phyloP scores from a whole-genome alignment of 2,329 filamentous ascomycete genomes.

The Colletotrichum sp. region DNA sequence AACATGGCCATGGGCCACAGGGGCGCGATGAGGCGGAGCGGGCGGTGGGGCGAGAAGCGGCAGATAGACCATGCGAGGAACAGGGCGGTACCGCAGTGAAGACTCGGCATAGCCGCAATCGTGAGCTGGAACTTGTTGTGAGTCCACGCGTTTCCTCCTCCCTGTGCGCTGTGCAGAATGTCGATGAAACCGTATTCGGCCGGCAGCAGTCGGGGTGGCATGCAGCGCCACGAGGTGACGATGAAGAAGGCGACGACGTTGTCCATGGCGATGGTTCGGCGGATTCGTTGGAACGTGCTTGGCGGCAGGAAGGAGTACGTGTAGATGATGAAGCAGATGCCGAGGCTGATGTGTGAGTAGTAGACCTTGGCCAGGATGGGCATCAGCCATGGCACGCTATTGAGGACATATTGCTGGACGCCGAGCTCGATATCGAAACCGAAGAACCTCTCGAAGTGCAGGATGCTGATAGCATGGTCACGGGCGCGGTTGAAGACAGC shows the following conservation, averaged over 20 bases:
- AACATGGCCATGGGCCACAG: conserved; percentile 49
- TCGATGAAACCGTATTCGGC: conserved; percentile 52
- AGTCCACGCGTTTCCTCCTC: conserved; percentile 40
- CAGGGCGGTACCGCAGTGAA: conserved; percentile 49
- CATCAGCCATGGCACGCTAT: conserved; percentile 40
- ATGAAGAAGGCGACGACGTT: conserved; percentile 54
- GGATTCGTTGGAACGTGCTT: conserved; percentile 42
- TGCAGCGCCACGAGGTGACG: conserved; percentile 51
- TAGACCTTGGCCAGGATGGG: conserved; percentile 45
- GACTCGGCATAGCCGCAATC: conserved; percentile 54
- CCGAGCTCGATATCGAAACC: conserved; percentile 44
- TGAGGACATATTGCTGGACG: conserved; percentile 44
- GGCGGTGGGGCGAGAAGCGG: conserved; percentile 44
- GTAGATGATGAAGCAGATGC: conserved; percentile 51
- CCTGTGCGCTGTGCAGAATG: conserved; percentile 40
- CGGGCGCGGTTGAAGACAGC: conserved; percentile 41
- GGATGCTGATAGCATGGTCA: conserved; percentile 44
- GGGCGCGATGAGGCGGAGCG: conserved; percentile 39
- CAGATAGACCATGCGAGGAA: conserved; percentile 39
- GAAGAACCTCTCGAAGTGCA: conserved; percentile 40
- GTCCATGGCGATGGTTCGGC: conserved; percentile 52
- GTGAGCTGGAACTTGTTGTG: conserved; percentile 51
- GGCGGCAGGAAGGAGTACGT: conserved; percentile 49
- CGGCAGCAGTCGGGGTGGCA: conserved; percentile 53
- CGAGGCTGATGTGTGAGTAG: conserved; percentile 50